Evolutionary conservation across 1,284 basidiomycete species (phyloP).

Genomic region (Moniliophthora roreri): DNA sequence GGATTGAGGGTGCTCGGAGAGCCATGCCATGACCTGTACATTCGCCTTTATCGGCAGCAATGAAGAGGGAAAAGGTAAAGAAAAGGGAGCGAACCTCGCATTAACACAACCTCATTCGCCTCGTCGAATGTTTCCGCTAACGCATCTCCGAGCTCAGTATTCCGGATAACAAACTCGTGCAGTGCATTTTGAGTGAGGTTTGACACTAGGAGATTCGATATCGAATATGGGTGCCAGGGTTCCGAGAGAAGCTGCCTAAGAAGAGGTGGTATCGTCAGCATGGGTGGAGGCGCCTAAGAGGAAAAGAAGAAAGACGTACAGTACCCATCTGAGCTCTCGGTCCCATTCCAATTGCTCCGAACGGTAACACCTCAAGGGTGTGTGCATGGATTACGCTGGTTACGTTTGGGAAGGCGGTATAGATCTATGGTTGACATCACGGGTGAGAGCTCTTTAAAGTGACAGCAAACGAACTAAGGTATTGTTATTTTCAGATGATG

Average conservation of each 20-base stretch:
- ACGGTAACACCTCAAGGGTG: constrained; percentile 14
- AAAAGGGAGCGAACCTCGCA: constrained; percentile 21
- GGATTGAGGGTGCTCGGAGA: too few species aligned
- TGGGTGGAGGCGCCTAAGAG: not conserved
- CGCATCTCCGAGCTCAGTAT: constrained; percentile 14
- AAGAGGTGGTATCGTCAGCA: not conserved
- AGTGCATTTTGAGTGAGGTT: constrained; percentile 9
- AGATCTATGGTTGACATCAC: constrained; percentile 14
- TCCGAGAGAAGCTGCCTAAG: constrained; percentile 12
- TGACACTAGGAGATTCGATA: constrained; percentile 8
- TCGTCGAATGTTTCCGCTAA: constrained; percentile 15
- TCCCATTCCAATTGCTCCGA: constrained; percentile 11
- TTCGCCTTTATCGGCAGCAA: too few species aligned
- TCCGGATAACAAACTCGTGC: constrained; percentile 17
- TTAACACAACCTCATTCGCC: constrained; percentile 16
- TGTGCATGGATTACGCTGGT: constrained; percentile 18
- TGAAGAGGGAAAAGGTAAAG: too few species aligned
- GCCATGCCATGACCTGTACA: too few species aligned
- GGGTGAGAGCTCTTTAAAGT: too few species aligned
- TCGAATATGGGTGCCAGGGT: constrained; percentile 17
- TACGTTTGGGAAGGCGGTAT: constrained; percentile 20
- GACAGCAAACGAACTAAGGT: constrained; percentile 21
- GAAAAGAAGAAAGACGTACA: constrained; percentile 5
- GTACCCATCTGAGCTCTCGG: constrained; percentile 15
- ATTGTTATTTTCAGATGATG: not conserved